Evolutionary conservation across 768 basidiomycete species (phyloP), one percentile per base, ranked within the genome.

Genomic region (Paxillus ammoniavirescens): DNA sequence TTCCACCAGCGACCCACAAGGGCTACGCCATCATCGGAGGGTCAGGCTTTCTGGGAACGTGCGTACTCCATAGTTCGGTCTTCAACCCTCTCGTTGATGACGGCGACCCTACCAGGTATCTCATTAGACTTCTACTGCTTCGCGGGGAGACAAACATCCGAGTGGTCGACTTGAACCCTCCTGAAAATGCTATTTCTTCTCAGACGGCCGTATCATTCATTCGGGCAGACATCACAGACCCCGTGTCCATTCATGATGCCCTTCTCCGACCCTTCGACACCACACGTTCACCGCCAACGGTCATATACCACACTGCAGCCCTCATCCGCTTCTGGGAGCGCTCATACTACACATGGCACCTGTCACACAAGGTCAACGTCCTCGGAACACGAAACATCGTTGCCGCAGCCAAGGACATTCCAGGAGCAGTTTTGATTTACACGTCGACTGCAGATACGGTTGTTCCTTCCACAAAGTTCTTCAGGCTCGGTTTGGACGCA

Each of bases 381-480:
- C 57, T 72, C 18, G 80, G 78, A 2, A 82, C 80, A 2, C 60
- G 65, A 23, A 75, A 73, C 8, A 60, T 82, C 49, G 66, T 82
- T 40, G 67, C 70, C 6, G 73, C 74, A 10, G 74, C 73, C 46
- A 54, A 70, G 15, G 61, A 67, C 36, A 56, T 65, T 47, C 63
- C 65, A 15, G 76, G 77, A 26, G 59, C 58, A 21, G 73, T 76
- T 47, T 66, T 82, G 47, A 77, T 82, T 42, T 76, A 76, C 62
- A 76, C 82, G 47, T 69, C 74, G 41, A 73, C 70, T n/a, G 71
- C 76, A 2, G 81, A 79, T 26, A 72, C 77, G n/a, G 74, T 52
- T 72, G 42, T 81, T 63, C 70, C 73, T 67, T 55, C 75, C 68
- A 33, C 68, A 51, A 59, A 73, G 76, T 67, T 66, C 42, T 53